These are phyloP conservation scores for Dimocarpus longan DNA, from an alignment of 345 rosid species.

Conservation along the genomic window DNA sequence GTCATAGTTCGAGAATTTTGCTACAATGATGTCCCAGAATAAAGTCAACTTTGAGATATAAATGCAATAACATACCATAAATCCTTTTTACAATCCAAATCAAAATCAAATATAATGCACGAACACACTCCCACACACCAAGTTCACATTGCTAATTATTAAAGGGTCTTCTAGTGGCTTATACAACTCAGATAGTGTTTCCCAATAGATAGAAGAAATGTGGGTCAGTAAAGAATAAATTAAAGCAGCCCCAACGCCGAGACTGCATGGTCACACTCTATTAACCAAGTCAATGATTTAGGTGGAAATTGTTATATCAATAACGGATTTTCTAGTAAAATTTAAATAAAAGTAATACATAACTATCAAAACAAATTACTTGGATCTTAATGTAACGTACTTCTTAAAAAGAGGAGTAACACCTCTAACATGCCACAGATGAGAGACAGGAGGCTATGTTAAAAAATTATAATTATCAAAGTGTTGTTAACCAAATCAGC, in stretches of 20 bases:
- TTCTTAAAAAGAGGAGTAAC: background rate
- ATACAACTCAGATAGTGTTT: constrained; percentile 62
- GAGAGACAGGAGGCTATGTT: background rate
- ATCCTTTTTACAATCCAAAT: background rate
- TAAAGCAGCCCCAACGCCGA: background rate
- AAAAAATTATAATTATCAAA: background rate
- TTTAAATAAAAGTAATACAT: background rate
- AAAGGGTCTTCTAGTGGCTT: constrained; percentile 76
- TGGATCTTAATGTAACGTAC: background rate
- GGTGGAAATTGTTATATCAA: background rate
- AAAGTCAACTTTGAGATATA: constrained; percentile 4
- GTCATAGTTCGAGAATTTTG: background rate
- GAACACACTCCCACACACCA: background rate
- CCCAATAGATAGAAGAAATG: constrained; percentile 40
- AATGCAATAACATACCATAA: background rate
- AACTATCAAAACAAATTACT: background rate
- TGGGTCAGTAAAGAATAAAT: constrained; percentile 18
- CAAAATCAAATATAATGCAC: background rate
- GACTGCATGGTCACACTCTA: background rate
- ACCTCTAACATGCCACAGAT: background rate
- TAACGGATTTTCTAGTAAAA: background rate
- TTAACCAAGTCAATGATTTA: background rate
- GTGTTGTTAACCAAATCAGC: background rate
- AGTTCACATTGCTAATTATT: constrained; percentile 31
- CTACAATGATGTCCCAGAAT: background rate